Evolutionary conservation across 805 yeast species (phyloP).

Genomic region (Candida sonorensis): DNA sequence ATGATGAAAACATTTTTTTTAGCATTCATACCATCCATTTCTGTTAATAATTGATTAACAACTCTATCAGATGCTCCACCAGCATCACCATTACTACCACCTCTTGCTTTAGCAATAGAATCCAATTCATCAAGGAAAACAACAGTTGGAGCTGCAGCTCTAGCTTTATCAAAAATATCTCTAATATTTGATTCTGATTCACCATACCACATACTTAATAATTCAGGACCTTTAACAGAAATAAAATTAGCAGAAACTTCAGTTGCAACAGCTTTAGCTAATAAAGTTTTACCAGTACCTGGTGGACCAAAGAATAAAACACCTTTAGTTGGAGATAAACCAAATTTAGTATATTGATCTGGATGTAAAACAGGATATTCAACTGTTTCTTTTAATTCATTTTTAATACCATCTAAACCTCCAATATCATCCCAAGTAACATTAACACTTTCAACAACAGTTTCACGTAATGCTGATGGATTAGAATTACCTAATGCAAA

Average conservation of each 20-base stretch:
- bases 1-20: slow-evolving; percentile 97
- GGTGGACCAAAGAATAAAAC: slow-evolving; percentile 99
- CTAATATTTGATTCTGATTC: slow-evolving; percentile 96
- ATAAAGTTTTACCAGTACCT: slow-evolving; percentile 98
- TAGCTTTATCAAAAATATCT: slow-evolving; percentile 95
- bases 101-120: slow-evolving; percentile 96
- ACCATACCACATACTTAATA: slow-evolving; percentile 98
- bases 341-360: slow-evolving; percentile 97
- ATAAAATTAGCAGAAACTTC: slow-evolving; percentile 98
- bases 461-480: slow-evolving; percentile 98
- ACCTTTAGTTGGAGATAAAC: slow-evolving; percentile 97
- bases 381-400: slow-evolving; percentile 96
- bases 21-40: slow-evolving; percentile 99
- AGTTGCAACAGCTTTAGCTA: slow-evolving; percentile 99
- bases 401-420: slow-evolving; percentile 93
- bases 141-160: slow-evolving; percentile 99
- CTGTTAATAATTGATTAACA: slow-evolving; percentile 90
- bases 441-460: slow-evolving; percentile 97
- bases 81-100: slow-evolving; percentile 85
- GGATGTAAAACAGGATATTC: slow-evolving; percentile 99
- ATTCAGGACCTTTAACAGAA: slow-evolving; percentile 94
- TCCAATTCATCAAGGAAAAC: slow-evolving; percentile 97
- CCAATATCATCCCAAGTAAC: slow-evolving; percentile 99
- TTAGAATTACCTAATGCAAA: slow-evolving; percentile 97
- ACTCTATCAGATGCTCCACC: slow-evolving; percentile 97